Percentiles rank a stretch among this genome's conserved stretches.
Conservation (phyloP, 805 yeast genomes). For the Candida hungchunana region DNA sequence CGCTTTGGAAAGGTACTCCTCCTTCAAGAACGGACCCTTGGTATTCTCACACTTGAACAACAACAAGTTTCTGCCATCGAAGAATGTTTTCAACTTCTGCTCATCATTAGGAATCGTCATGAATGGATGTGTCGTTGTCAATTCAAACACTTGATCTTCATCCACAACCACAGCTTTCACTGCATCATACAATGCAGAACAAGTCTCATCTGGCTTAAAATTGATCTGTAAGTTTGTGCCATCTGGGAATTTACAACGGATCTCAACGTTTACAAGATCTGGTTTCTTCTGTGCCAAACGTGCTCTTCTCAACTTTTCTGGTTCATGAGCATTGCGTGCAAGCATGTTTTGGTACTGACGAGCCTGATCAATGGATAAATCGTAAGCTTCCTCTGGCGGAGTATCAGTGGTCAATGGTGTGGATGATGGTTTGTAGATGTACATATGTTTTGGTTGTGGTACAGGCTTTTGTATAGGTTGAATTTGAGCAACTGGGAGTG, state of each 20-base stretch:
- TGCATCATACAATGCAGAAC: slow-evolving; percentile 27
- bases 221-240: slow-evolving; percentile 45
- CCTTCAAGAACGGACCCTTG: slow-evolving; percentile 27
- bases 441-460: slow-evolving; percentile 21
- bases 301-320: slow-evolving; percentile 38
- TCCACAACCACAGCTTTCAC: slow-evolving; percentile 28
- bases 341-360: slow-evolving; percentile 48
- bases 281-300: slow-evolving; percentile 26
- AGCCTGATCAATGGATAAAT: slow-evolving; percentile 50
- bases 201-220: slow-evolving; percentile 42
- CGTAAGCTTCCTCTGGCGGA: slow-evolving; percentile 37
- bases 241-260: slow-evolving; percentile 59
- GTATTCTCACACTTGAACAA: slow-evolving; percentile 26
- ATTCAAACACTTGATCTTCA: slow-evolving; percentile 30
- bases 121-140: slow-evolving; percentile 47
- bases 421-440: slow-evolving; percentile 20
- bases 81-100: slow-evolving; percentile 31
- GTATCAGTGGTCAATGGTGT: slow-evolving; percentile 12
- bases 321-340: slow-evolving; percentile 35
- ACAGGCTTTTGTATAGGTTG: slow-evolving; percentile 1
- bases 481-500: neutral
- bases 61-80: slow-evolving; percentile 45
- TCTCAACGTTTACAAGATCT: slow-evolving; percentile 27
- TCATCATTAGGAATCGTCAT: slow-evolving; percentile 29
- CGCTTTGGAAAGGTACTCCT: slow-evolving; percentile 28